Evolutionary conservation across 345 rosid species (phyloP).

Genomic region (Eucalyptus marginata): DNA sequence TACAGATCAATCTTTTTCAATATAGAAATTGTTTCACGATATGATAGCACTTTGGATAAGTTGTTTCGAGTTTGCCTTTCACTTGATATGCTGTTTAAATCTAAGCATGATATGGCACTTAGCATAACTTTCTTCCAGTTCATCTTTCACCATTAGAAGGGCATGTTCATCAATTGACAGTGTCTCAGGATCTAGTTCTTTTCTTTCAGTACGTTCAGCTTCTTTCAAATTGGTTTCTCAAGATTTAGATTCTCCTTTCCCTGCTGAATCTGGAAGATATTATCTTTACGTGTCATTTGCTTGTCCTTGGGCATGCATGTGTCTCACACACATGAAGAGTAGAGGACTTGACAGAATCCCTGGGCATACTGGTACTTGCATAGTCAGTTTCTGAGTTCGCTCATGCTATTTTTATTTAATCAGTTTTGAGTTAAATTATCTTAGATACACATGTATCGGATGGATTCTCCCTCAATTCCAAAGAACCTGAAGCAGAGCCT

Average conservation of each 20-base stretch:
- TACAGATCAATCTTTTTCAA: neutral
- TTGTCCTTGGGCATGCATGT: neutral
- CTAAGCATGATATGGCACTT: neutral
- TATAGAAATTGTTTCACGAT: neutral
- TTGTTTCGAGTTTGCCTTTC: neutral
- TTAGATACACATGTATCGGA: neutral
- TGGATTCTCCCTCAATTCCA: neutral
- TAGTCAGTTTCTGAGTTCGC: neutral
- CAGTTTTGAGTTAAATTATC: neutral
- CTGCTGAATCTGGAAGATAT: neutral
- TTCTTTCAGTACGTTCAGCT: neutral
- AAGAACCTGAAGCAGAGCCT: neutral
- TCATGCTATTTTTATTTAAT: neutral
- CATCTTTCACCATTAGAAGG: neutral
- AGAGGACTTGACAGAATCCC: neutral
- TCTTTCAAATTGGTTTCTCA: neutral
- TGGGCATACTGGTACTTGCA: neutral
- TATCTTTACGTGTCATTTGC: neutral
- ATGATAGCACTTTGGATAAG: neutral
- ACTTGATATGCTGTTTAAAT: neutral
- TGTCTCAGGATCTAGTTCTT: neutral
- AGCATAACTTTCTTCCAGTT: neutral
- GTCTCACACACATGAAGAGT: neutral
- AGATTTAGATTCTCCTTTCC: neutral
- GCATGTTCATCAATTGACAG: neutral